Conservation (phyloP, 2,329 filamentous ascomycete genomes). For the Stromatinia cepivora region DNA sequence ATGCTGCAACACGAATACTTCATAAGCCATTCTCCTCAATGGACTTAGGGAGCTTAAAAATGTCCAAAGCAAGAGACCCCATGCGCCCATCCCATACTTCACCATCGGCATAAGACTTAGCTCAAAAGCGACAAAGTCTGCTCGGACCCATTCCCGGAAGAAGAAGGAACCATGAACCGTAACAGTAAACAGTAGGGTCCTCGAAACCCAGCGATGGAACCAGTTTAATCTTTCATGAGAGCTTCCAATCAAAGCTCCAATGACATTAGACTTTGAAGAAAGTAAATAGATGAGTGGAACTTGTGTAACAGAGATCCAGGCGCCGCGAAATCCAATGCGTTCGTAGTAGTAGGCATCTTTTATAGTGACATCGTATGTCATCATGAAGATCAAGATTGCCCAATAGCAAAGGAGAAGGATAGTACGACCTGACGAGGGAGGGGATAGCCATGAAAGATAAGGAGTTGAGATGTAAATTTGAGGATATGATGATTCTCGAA, state of each 20-base stretch:
- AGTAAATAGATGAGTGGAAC: slow-evolving; percentile 65
- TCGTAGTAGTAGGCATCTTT: slow-evolving; percentile 61
- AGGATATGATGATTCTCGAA: slow-evolving; percentile 57
- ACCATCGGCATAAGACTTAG: slow-evolving; percentile 63
- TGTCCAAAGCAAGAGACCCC: slow-evolving; percentile 66
- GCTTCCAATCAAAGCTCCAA: slow-evolving; percentile 62
- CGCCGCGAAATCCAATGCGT: slow-evolving; percentile 66
- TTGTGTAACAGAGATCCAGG: slow-evolving; percentile 65
- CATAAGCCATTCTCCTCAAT: slow-evolving; percentile 65
- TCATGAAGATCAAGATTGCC: slow-evolving; percentile 59
- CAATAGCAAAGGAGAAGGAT: slow-evolving; percentile 58
- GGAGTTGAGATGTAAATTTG: slow-evolving; percentile 52
- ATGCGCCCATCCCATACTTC: slow-evolving; percentile 66
- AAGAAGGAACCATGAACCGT: slow-evolving; percentile 72
- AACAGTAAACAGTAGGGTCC: slow-evolving; percentile 67
- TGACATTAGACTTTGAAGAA: slow-evolving; percentile 57
- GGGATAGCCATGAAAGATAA: slow-evolving; percentile 56
- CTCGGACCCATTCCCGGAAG: slow-evolving; percentile 61
- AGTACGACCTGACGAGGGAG: slow-evolving; percentile 58
- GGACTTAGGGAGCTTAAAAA: slow-evolving; percentile 63
- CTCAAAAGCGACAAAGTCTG: slow-evolving; percentile 59
- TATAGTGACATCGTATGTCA: slow-evolving; percentile 50
- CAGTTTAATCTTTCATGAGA: slow-evolving; percentile 71
- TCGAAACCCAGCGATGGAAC: slow-evolving; percentile 71
- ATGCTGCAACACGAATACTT: slow-evolving; percentile 70